Base-by-base conservation (phyloP, 1,284 basidiomycete genomes). In the Ceratorhiza oryzae-sativae region DNA sequence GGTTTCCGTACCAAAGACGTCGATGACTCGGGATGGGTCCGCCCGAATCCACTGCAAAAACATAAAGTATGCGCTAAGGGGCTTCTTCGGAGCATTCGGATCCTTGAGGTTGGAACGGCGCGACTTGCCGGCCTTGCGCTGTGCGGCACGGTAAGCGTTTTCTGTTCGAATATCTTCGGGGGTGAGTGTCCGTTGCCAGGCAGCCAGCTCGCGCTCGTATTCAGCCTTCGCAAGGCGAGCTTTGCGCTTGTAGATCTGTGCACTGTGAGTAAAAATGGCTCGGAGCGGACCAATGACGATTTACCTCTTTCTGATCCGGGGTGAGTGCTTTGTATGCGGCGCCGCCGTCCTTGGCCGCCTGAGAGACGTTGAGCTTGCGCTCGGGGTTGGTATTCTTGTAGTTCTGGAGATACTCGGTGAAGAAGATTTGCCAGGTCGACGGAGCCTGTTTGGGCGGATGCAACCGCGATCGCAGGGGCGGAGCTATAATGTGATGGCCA, bases 401-500 rank as follows among this genome's bases (percentile, higher is more conserved):
- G 78, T 90, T 88, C 80, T 92, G 90, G 76, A 98, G 94, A 88
- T 94, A 95, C 80, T 97, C 94, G 45, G 94, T 95, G 81, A 98
- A 97, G 83, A 95, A 98, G 65, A 98, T 86, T 81, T 98, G 95
- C 95, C 95, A 98, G 51, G 95, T 94, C 4, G 94, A 96, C 4
- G 93, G 94, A 13, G 95, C 93, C 77, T 96, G 87, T 82, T 96
- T 96, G 53, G 95, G 95, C 39, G 93, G 94, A 73, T 90, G 90
- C 72, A 97, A 84, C 30, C 81, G 81, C 10, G 84, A 85, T 82
- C 42, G 80, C 76, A 8, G 79, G 78, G 1, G 80, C 77, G 75
- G 70, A 39, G 41, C 73, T 71, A 42, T 48, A 60, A 60, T 48
- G 55, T 80, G 80, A 67, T 10, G 78, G 13, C 10, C 76, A 73